phyloP scores from a whole-genome alignment of 2,329 filamentous ascomycete species.

The Aspergillus jensenii region DNA sequence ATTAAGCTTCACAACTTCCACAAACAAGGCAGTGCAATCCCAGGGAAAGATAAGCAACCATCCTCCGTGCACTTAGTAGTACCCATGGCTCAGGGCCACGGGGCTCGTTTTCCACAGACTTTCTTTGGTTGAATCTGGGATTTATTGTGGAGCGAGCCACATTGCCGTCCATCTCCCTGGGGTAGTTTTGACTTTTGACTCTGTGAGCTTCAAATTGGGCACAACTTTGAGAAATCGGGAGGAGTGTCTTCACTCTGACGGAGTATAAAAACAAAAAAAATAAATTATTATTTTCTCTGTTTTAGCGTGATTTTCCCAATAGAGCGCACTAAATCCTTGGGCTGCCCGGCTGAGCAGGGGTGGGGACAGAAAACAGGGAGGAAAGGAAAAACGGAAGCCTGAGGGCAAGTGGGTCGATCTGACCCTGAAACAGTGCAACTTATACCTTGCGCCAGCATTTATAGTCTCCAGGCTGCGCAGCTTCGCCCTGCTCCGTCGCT shows the following conservation, averaged over 20 bases:
- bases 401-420: slow-evolving; percentile 25
- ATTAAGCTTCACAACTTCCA: background rate
- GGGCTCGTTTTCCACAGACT: background rate
- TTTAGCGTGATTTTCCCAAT: background rate
- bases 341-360: background rate
- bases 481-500: slow-evolving; percentile 12
- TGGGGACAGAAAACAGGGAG: slow-evolving; percentile 7
- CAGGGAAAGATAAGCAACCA: background rate
- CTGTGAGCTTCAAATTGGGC: too few relatives aligned
- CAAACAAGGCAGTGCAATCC: background rate
- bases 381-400: slow-evolving; percentile 7
- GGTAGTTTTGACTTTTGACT: background rate
- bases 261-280: too few relatives aligned
- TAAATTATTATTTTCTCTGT: background rate
- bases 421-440: slow-evolving; percentile 18
- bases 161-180: background rate
- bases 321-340: background rate
- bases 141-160: background rate
- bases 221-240: too few relatives aligned
- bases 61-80: background rate
- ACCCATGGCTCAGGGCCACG: background rate
- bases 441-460: slow-evolving; percentile 1
- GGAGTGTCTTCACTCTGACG: too few relatives aligned
- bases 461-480: background rate
- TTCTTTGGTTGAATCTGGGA: background rate